These are phyloP conservation scores for Tylopilus vinaceipallidus DNA, from an alignment of 768 basidiomycete species.

Conservation along the genomic window DNA sequence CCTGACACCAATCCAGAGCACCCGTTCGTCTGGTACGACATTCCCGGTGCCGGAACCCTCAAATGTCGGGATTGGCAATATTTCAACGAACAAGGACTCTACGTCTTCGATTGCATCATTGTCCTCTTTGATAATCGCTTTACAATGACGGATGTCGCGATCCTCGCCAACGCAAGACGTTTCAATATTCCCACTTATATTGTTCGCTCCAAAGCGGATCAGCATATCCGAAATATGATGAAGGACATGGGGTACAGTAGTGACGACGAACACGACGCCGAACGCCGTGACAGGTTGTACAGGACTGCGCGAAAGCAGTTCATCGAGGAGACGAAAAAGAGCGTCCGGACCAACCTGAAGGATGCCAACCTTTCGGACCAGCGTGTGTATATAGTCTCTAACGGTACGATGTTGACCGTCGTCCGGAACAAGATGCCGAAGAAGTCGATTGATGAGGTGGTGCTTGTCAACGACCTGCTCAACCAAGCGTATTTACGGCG, in stretches of 20 bases:
- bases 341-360: conserved; percentile 17
- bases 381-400: conserved; percentile 30
- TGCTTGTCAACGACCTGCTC: conserved; percentile 18
- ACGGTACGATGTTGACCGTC: conserved; percentile 15
- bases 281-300: conserved; percentile 10
- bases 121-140: conserved; percentile 24
- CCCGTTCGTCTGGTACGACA: conserved; percentile 24
- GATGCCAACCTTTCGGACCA: conserved; percentile 24
- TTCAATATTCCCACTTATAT: conserved; percentile 23
- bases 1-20: conserved; percentile 10
- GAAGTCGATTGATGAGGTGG: conserved; percentile 24
- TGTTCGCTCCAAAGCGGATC: conserved; percentile 22
- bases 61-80: conserved; percentile 22
- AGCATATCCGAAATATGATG: conserved; percentile 22
- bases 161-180: conserved; percentile 14
- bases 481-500: conserved; percentile 12
- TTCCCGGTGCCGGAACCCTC: conserved; percentile 23
- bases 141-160: conserved; percentile 21
- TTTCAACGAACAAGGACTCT: conserved; percentile 23
- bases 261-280: conserved; percentile 9
- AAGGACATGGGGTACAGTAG: conserved; percentile 17
- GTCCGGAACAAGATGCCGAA: conserved; percentile 16
- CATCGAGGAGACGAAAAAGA: conserved; percentile 15
- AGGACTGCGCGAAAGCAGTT: conserved; percentile 15
- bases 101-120: conserved; percentile 24